Evolutionary conservation across 192 early-diverging fungal species (phyloP), one percentile per base, ranked within the genome.

Genomic region (Entomortierella chlamydospora): DNA sequence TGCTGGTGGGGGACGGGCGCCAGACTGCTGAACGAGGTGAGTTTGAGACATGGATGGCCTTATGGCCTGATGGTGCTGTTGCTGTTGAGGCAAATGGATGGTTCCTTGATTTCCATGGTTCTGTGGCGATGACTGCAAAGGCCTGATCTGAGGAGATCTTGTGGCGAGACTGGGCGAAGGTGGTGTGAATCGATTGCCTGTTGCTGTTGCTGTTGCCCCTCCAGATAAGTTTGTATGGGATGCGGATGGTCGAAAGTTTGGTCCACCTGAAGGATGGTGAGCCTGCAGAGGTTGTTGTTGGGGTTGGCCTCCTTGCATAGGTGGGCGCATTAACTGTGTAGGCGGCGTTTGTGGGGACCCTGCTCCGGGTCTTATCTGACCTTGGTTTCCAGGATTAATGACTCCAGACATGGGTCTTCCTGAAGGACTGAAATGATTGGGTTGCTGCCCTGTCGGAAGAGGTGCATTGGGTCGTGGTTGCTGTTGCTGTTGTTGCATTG

Each of bases 111-210:
- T 51, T 43, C 52, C 55, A 20, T 53, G 49, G 37, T 5, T n/a
- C 41, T 55, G 64, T 20, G 53, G 41, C 12, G 69, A 61, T 13
- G 61, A 42, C 23, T 78, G 73, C 34, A 70, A 25, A n/a, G 73
- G 73, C 29, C 61, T 50, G 42, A 78, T 78, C 55, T 69, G 73
- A 8, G 73, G 73, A 8, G 73, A 76, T 11, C 73, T 12, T 22
- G 65, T 51, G 13, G 45, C 23, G 0, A 22, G 11, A 41, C 37
- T 63, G 4, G 73, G 73, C 5, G 73, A 78, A 43, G 73, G 73
- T 10, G 73, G 73, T 11, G 67, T 59, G 25, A 70, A 64, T 4
- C 73, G 51, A 39, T 53, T 78, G 41, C 52, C 60, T 34, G 45
- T 59, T n/a, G 30, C 13, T 15, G 31, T 52, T 28, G 61, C 41